Percentiles rank a stretch among this genome's conserved stretches.
Conservation (phyloP, 805 yeast species). For the Jamesozyma rosinii region DNA sequence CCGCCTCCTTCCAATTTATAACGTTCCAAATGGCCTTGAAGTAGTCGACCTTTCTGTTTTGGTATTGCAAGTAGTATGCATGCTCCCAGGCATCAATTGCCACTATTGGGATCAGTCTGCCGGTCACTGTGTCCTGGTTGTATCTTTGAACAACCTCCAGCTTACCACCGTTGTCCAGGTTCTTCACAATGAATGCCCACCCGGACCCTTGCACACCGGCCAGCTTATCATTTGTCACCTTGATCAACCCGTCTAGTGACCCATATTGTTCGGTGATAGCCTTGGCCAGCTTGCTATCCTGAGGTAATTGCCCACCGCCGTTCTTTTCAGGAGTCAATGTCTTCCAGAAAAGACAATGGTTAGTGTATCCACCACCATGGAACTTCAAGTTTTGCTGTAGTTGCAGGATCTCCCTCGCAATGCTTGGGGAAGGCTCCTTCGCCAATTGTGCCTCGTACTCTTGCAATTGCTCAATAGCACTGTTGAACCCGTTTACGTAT, state of each 20-base stretch:
- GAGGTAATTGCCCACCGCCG: conserved; percentile 61
- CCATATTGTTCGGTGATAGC: conserved; percentile 62
- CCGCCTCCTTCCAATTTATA: conserved; percentile 88
- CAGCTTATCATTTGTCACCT: conserved; percentile 54
- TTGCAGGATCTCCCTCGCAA: conserved; percentile 33
- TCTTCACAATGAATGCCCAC: conserved; percentile 87
- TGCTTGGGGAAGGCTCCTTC: conserved; percentile 37
- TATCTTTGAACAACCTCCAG: conserved; percentile 72
- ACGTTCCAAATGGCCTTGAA: conserved; percentile 93
- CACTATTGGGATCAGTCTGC: conserved; percentile 60
- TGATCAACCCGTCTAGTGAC: conserved; percentile 56
- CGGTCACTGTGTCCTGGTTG: conserved; percentile 81
- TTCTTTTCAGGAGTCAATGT: conserved; percentile 65
- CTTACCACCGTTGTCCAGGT: conserved; percentile 55
- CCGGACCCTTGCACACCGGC: conserved; percentile 94
- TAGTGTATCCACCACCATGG: conserved; percentile 87
- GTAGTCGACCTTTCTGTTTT: conserved; percentile 84
- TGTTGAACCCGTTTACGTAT: conserved; percentile 76
- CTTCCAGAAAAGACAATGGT: conserved; percentile 84
- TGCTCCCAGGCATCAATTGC: conserved; percentile 97
- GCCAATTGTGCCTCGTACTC: conserved; percentile 56
- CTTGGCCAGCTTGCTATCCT: conserved; percentile 45
- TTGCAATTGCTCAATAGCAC: conserved; percentile 62
- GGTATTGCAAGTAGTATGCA: conserved; percentile 88
- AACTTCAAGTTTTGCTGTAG: conserved; percentile 72